Percentiles rank a stretch among this genome's conserved stretches.
Evolutionary conservation across 441 rosid species (phyloP).

Genomic region (Flueggea neowawraea): DNA sequence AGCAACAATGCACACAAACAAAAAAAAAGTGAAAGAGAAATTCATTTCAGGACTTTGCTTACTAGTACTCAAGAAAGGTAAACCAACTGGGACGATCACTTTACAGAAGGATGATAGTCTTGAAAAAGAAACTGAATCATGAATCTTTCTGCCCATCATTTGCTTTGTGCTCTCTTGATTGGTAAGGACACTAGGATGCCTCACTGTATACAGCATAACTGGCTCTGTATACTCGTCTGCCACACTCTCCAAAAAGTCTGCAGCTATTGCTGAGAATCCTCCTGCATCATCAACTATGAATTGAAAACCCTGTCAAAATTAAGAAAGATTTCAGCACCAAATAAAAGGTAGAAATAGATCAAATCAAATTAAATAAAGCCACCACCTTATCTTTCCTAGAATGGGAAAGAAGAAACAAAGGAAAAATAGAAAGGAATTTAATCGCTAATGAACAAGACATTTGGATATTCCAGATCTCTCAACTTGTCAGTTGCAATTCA

Average conservation of each 20-base stretch:
- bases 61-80: slow-evolving; percentile 65
- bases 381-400: no score
- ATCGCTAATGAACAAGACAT: no score
- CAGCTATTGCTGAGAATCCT: slow-evolving; percentile 80
- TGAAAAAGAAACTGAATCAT: slow-evolving; percentile 79
- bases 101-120: slow-evolving; percentile 61
- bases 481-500: no score
- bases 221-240: slow-evolving; percentile 82
- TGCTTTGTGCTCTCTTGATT: slow-evolving; percentile 41
- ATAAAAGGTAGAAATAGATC: background rate
- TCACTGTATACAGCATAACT: slow-evolving; percentile 66
- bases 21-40: background rate
- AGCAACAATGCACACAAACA: no score
- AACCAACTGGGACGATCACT: slow-evolving; percentile 75
- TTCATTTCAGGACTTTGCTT: slow-evolving; percentile 22
- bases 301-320: slow-evolving; percentile 71
- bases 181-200: slow-evolving; percentile 49
- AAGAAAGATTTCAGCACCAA: slow-evolving; percentile 9
- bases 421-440: background rate
- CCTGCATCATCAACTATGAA: slow-evolving; percentile 87
- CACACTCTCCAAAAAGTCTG: slow-evolving; percentile 70
- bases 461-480: no score
- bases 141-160: slow-evolving; percentile 55
- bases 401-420: background rate
- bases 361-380: background rate